Evolutionary conservation across 805 yeast genomes (phyloP).

Genomic region (Ogataea populi-albae): DNA sequence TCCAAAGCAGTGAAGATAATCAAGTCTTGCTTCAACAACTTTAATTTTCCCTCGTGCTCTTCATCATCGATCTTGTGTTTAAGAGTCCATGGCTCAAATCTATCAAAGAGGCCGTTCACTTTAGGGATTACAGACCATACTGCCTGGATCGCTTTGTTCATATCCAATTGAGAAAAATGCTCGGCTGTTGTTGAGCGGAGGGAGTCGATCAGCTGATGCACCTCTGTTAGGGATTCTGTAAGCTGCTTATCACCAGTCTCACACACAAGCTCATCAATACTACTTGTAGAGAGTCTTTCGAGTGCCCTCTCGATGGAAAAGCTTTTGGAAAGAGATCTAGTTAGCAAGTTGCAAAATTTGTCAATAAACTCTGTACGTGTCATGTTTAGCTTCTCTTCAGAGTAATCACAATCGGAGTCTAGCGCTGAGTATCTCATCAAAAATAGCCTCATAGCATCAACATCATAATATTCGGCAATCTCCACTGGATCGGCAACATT

Average conservation of each 20-base stretch:
- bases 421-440: slow-evolving; percentile 73
- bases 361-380: slow-evolving; percentile 69
- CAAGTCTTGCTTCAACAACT: slow-evolving; percentile 40
- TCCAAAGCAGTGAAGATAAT: slow-evolving; percentile 69
- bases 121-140: slow-evolving; percentile 59
- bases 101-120: slow-evolving; percentile 68
- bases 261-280: slow-evolving; percentile 27
- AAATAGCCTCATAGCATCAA: slow-evolving; percentile 73
- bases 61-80: slow-evolving; percentile 27
- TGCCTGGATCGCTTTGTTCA: slow-evolving; percentile 51
- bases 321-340: slow-evolving; percentile 68
- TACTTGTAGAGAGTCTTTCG: slow-evolving; percentile 19
- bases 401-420: slow-evolving; percentile 76
- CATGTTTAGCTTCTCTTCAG: slow-evolving; percentile 49
- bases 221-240: slow-evolving; percentile 16
- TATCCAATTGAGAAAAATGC: slow-evolving; percentile 46
- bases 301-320: slow-evolving; percentile 55
- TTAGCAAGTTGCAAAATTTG: slow-evolving; percentile 76
- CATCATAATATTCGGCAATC: slow-evolving; percentile 60
- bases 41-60: slow-evolving; percentile 1
- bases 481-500: slow-evolving; percentile 89
- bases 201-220: slow-evolving; percentile 20
- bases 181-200: slow-evolving; percentile 30
- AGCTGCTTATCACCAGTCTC: slow-evolving; percentile 14
- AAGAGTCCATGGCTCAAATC: slow-evolving; percentile 71